A percentile compares a stretch with the other conserved stretches of the same genome.
Conservation (phyloP, 2,329 filamentous ascomycete species). For the Didymella arachidicola region DNA sequence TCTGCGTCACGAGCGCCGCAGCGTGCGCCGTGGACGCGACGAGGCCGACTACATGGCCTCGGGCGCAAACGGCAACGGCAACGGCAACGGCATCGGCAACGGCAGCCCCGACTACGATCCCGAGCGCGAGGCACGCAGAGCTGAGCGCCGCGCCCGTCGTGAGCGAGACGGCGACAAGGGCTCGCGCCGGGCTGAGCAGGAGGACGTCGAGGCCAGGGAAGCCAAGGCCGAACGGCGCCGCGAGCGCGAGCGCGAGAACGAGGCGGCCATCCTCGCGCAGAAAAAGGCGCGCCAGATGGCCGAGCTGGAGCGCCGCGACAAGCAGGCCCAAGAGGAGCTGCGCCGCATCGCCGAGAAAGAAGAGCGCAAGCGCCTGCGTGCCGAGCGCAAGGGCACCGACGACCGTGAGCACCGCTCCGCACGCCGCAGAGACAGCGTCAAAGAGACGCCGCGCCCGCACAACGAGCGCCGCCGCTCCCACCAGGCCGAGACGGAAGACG, state of each 20-base stretch:
- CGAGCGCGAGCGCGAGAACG: slow-evolving; percentile 49
- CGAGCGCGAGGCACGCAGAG: slow-evolving; percentile 50
- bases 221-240: slow-evolving; percentile 49
- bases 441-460: slow-evolving; percentile 40
- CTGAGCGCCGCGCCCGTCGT: slow-evolving; percentile 44
- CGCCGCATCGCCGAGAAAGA: slow-evolving; percentile 52
- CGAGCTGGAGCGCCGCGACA: slow-evolving; percentile 50
- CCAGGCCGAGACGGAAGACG: slow-evolving; percentile 48
- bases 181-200: slow-evolving; percentile 41
- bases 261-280: slow-evolving; percentile 43
- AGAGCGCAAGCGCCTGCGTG: slow-evolving; percentile 42
- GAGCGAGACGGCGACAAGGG: slow-evolving; percentile 48
- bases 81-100: slow-evolving; percentile 41
- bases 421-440: slow-evolving; percentile 47
- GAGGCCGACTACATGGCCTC: slow-evolving; percentile 36
- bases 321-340: slow-evolving; percentile 49
- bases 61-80: slow-evolving; percentile 39
- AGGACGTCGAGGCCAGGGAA: slow-evolving; percentile 49
- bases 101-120: slow-evolving; percentile 45
- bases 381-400: slow-evolving; percentile 45
- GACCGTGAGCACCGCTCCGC: slow-evolving; percentile 45
- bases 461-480: slow-evolving; percentile 48
- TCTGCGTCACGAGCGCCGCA: slow-evolving; percentile 48
- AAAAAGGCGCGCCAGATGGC: slow-evolving; percentile 50
- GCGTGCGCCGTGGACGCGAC: slow-evolving; percentile 43